A percentile compares a stretch with the other conserved stretches of the same genome.
Evolutionary conservation across 2,329 filamentous ascomycete species (phyloP).

Genomic region (Chrysoporthe austroafricana): DNA sequence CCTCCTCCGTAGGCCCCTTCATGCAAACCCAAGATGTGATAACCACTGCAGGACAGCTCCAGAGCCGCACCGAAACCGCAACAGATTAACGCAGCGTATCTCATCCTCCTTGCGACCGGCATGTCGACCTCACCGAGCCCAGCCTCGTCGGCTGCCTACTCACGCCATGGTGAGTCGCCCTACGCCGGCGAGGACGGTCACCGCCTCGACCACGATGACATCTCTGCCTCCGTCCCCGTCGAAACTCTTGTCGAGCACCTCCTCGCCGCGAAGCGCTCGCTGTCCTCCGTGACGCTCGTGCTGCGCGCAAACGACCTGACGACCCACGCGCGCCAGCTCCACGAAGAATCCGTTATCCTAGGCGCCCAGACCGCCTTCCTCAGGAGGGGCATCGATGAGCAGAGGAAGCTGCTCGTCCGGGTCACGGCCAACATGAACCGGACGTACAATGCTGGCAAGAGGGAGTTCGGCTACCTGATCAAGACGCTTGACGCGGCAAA

Average conservation of each 20-base stretch:
- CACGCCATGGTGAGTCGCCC: slow-evolving; percentile 18
- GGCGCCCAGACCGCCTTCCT: slow-evolving; percentile 72
- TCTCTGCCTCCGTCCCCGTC: slow-evolving; percentile 53
- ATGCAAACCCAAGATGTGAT: slow-evolving; percentile 23
- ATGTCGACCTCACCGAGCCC: slow-evolving; percentile 21
- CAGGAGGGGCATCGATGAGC: slow-evolving; percentile 61
- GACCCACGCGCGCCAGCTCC: slow-evolving; percentile 70
- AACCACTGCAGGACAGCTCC: slow-evolving; percentile 20
- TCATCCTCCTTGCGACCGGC: not conserved
- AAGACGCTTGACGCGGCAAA: slow-evolving; percentile 69
- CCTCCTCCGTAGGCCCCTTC: not conserved
- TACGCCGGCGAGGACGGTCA: not conserved
- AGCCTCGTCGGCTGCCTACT: slow-evolving; percentile 26
- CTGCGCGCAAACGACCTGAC: slow-evolving; percentile 87
- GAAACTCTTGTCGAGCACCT: slow-evolving; percentile 84
- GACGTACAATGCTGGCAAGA: slow-evolving; percentile 61
- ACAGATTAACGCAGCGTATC: no score
- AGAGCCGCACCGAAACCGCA: not conserved
- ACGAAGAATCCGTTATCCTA: slow-evolving; percentile 79
- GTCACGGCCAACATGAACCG: slow-evolving; percentile 56
- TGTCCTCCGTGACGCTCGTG: slow-evolving; percentile 82
- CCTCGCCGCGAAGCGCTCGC: slow-evolving; percentile 82
- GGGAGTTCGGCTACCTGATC: slow-evolving; percentile 65
- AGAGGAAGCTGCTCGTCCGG: slow-evolving; percentile 55
- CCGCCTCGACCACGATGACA: slow-evolving; percentile 31